Base-by-base conservation (phyloP, 768 basidiomycete species). In the Lactifluus volemus region DNA sequence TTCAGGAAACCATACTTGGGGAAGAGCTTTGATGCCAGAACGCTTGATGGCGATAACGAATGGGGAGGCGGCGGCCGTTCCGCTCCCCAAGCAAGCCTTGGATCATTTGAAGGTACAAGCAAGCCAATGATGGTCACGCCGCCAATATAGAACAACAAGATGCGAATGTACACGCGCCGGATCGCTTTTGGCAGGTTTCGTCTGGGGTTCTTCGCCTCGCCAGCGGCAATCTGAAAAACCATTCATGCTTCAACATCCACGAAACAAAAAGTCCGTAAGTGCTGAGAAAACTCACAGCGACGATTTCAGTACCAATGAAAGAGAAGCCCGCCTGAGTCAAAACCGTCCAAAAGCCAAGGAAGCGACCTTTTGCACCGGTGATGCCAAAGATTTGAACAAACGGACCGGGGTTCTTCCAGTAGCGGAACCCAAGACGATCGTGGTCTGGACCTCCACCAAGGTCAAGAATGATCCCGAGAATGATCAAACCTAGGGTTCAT, bases 231-330 rank as follows among this genome's bases (percentile, higher is more conserved):
- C 87, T 89, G 67, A 48, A 41, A 19, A 11, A 1, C 2, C 15
- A 42, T 42, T 42, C 15, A 17, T 17, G 17, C 1, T 1, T 42
- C 42, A 44, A 14, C n/a, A 17, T n/a, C 41, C 49, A 52, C 42
- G n/a, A n/a, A 34, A 42, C 59, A 39, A 25, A 25, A 25, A 68
- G 34, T 6, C 34, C 5, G 11, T 55, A 8, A 21, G 19, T 39
- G 15, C 49, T 9, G 44, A 12, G 25, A n/a, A 36, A 5, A 76
- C 82, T 67, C 75, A 89, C 86, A 32, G 90, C 92, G 45, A 96
- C 92, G 69, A 96, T 93, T 72, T 98, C 95, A 6, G 92, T 94
- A 15, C 94, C 95, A 61, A 94, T 92, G 72, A 80, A 95, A 11
- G 91, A 92, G 78, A 95, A 97, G 14, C 91, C 92, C 4, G 95